Conservation (phyloP, 2,329 filamentous ascomycete species). For the Fulvia fulva region DNA sequence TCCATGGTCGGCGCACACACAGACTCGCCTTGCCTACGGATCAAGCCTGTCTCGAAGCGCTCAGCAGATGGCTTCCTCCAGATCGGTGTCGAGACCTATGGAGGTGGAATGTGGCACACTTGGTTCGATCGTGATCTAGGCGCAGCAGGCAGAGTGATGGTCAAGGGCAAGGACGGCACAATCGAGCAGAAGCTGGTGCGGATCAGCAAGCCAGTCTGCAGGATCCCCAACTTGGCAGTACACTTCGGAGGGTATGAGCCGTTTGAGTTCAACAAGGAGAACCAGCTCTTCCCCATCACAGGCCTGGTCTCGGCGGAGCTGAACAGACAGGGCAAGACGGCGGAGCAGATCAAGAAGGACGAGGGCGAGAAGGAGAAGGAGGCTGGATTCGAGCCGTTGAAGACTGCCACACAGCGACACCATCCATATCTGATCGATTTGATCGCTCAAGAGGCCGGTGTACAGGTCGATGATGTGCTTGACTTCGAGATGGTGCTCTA, state of each 20-base stretch:
- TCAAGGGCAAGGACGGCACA: constrained; percentile 63
- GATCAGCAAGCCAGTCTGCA: constrained; percentile 81
- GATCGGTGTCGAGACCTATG: constrained; percentile 94
- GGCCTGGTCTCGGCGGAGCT: constrained; percentile 84
- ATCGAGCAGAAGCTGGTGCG: constrained; percentile 84
- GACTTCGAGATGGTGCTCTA: constrained; percentile 98
- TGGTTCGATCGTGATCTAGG: constrained; percentile 96
- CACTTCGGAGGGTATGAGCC: constrained; percentile 82
- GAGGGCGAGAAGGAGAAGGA: constrained; percentile 36
- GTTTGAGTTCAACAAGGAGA: constrained; percentile 96
- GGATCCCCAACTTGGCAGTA: constrained; percentile 90
- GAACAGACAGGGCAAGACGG: constrained; percentile 63
- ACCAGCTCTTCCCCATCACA: constrained; percentile 87
- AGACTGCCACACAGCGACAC: constrained; percentile 74
- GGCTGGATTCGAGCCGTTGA: constrained; percentile 66
- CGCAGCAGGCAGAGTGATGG: constrained; percentile 83
- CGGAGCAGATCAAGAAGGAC: constrained; percentile 46
- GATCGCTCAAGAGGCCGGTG: constrained; percentile 74
- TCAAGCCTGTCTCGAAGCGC: constrained; percentile 95
- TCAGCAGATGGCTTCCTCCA: constrained; percentile 82
- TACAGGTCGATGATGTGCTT: constrained; percentile 66
- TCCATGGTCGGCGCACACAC: constrained; percentile 94
- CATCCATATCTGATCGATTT: constrained; percentile 83
- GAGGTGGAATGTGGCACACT: constrained; percentile 94
- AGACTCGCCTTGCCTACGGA: constrained; percentile 83